These are phyloP conservation scores for Pyrus bretschneideri DNA, from an alignment of 306 rosid species.

Conservation along the genomic window DNA sequence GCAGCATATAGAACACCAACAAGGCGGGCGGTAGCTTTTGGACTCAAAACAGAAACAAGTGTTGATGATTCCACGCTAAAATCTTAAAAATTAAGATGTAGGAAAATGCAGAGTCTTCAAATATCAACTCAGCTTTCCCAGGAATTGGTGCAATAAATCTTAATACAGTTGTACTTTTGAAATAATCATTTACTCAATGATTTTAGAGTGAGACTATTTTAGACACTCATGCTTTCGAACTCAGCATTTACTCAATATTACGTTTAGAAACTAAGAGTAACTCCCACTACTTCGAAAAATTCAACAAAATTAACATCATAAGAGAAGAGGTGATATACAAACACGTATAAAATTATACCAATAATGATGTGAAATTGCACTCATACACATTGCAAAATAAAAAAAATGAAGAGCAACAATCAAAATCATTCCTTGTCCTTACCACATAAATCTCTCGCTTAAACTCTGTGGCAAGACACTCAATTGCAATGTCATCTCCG, in stretches of 20 bases:
- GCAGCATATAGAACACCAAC: neutral
- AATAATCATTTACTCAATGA: neutral
- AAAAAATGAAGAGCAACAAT: neutral
- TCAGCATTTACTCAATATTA: neutral
- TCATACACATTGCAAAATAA: neutral
- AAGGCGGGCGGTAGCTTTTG: neutral
- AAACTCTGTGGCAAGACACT: constrained; percentile 96
- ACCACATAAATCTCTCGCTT: constrained; percentile 93
- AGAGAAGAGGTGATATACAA: neutral
- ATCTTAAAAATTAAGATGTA: neutral
- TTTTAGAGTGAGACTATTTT: neutral
- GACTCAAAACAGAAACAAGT: neutral
- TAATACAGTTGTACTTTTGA: neutral
- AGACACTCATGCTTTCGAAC: neutral
- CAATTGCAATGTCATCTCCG: constrained; percentile 97
- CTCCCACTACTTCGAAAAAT: neutral
- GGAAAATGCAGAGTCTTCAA: neutral
- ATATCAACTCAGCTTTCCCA: neutral
- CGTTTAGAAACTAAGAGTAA: neutral
- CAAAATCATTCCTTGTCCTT: constrained; percentile 16
- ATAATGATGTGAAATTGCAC: neutral
- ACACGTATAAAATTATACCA: neutral
- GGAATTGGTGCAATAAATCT: neutral
- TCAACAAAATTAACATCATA: neutral
- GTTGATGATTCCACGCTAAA: neutral